These are phyloP conservation scores for Nemania sp. DNA, from an alignment of 2,329 filamentous ascomycete genomes.

Conservation along the genomic window DNA sequence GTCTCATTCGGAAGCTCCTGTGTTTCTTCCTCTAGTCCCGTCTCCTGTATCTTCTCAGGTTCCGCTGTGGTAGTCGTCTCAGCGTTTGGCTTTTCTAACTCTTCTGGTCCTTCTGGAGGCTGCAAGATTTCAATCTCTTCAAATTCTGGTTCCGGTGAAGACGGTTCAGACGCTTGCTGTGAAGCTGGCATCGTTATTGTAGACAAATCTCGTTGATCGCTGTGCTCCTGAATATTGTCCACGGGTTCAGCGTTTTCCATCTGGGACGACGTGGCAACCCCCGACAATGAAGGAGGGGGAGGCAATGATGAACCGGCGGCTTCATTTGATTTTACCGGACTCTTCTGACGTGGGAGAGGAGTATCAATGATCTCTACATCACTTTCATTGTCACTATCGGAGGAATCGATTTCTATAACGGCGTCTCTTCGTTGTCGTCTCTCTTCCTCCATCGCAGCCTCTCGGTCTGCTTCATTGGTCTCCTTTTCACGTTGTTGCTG, in stretches of 20 bases:
- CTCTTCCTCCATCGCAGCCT: slow-evolving; percentile 61
- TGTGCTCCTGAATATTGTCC: slow-evolving; percentile 27
- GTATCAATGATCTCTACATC: slow-evolving; percentile 63
- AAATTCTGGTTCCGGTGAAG: slow-evolving; percentile 40
- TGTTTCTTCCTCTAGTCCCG: slow-evolving; percentile 14
- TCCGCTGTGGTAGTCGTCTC: slow-evolving; percentile 16
- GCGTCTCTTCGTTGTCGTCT: slow-evolving; percentile 50
- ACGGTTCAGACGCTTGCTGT: slow-evolving; percentile 19
- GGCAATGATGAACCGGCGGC: slow-evolving; percentile 3
- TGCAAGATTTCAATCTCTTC: slow-evolving; percentile 40
- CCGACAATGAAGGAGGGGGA: slow-evolving; percentile 32
- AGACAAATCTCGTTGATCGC: neutral
- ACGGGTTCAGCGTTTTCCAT: slow-evolving; percentile 22
- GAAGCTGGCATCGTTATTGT: neutral
- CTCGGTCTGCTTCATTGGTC: slow-evolving; percentile 67
- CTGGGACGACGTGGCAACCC: slow-evolving; percentile 15
- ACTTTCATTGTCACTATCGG: slow-evolving; percentile 54
- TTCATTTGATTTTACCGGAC: slow-evolving; percentile 22
- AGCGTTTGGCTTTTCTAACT: slow-evolving; percentile 30
- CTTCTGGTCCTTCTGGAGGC: slow-evolving; percentile 31
- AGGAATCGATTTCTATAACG: slow-evolving; percentile 66
- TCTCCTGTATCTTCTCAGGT: slow-evolving; percentile 29
- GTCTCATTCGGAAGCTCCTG: slow-evolving; percentile 15
- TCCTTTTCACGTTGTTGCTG: slow-evolving; percentile 61
- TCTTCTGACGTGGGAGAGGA: slow-evolving; percentile 44